Base-by-base conservation (phyloP, 1,139 yeast species). In the Barnettozyma hawaiiensis region DNA sequence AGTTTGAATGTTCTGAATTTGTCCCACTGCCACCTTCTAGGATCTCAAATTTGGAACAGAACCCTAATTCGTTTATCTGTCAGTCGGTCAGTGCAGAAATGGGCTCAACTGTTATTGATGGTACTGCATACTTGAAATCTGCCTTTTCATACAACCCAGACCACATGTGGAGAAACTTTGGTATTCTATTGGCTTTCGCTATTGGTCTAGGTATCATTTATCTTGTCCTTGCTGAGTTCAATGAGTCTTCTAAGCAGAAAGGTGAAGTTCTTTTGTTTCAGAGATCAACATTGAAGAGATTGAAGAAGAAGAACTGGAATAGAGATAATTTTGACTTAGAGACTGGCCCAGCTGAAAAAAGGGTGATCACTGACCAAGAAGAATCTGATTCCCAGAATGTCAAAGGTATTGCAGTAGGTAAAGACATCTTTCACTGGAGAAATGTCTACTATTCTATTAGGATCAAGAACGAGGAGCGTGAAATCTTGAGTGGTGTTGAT, bases 151-250 rank as follows among this genome's bases (percentile, higher is more conserved):
- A 83, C 62, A 55, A 61, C 35, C 70, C 74, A 51, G 47, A 65
- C 9, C 89, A 87, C 61, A 76, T 76, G 58, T 87, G 96, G 96
- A 78, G 96, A 67, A 81, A 87, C 57, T 76, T 79, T 52, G 96
- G 95, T 59, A 81, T 87, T 52, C 64, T 74, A 35, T 40, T 62
- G 49, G 66, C 59, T 10, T 67, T 56, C 50, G 60, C 52, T 44
- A 43, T 62, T 38, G 64, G 59, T 47, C 60, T 62, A 48, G 57
- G 63, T 49, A 47, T 47, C 10, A 53, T 58, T 31, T 67, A 62
- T 56, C 62, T 86, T 54, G 36, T 69, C 8, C 71, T 78, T 48
- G 76, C 81, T 47, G 90, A 83, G 64, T 64, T 65, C 48, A 81
- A 81, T 57, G 82, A 80, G 56, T 86, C 89, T 60, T 78, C 85